phyloP scores from a whole-genome alignment of 2,329 filamentous ascomycete genomes.

The Dothideomycetes sp. region DNA sequence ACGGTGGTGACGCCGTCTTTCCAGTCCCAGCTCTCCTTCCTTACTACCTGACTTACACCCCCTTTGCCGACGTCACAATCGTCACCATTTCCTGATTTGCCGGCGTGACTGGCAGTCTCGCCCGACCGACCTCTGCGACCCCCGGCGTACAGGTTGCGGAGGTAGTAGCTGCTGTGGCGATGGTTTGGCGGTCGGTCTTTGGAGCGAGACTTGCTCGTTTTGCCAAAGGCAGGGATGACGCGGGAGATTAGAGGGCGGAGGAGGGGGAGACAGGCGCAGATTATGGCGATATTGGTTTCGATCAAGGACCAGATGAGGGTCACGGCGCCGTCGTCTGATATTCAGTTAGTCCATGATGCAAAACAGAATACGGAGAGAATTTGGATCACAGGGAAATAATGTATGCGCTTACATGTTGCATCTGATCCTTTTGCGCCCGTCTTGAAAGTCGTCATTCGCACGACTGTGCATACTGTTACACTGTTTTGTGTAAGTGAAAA shows the following conservation, averaged over 20 bases:
- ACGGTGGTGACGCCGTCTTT: conserved; percentile 3
- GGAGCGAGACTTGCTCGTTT: neutral
- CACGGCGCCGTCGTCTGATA: conserved; percentile 6
- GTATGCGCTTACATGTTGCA: conserved; percentile 11
- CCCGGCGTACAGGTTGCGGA: no score
- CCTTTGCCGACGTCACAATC: no score
- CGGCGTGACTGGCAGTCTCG: no score
- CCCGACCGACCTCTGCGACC: no score
- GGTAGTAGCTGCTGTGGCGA: no score
- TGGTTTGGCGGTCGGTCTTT: neutral
- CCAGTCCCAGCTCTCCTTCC: conserved; percentile 2
- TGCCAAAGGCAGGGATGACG: conserved; percentile 5
- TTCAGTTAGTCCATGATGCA: neutral
- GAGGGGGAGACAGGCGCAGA: conserved; percentile 18
- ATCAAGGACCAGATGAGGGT: conserved; percentile 16
- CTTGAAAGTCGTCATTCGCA: conserved; percentile 13
- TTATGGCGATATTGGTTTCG: conserved; percentile 18
- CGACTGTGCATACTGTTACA: conserved; percentile 15
- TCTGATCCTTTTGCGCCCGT: conserved; percentile 9
- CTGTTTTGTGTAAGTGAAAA: conserved; percentile 10
- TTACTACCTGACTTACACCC: no score
- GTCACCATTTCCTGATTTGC: no score
- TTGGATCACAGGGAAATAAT: conserved; percentile 3
- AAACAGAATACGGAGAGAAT: no score
- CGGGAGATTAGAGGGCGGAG: conserved; percentile 8